A percentile compares a stretch with the other conserved stretches of the same genome.
phyloP scores from a whole-genome alignment of 345 rosid genomes.

The Ceriops decandra region DNA sequence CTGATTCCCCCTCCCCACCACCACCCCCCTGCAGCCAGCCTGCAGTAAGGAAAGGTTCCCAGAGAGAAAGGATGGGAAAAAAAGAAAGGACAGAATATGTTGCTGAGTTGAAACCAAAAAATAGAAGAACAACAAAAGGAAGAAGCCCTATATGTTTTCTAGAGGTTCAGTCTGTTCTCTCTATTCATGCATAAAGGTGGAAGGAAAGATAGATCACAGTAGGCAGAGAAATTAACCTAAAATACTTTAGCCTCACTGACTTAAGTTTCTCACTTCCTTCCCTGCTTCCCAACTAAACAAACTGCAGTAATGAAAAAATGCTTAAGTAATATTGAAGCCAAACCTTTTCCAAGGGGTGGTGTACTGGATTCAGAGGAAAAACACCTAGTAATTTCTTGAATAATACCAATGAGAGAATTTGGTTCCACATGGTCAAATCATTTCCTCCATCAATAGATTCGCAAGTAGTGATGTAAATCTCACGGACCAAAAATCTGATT shows the following conservation, averaged over 20 bases:
- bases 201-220: background rate
- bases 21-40: no score
- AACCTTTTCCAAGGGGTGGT: conserved; percentile 35
- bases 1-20: no score
- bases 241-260: no score
- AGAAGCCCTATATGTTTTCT: background rate
- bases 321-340: conserved; percentile 11
- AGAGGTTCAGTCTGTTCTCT: background rate
- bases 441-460: conserved; percentile 31
- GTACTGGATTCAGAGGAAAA: conserved; percentile 39
- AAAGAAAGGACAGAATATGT: background rate
- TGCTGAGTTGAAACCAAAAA: background rate
- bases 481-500: conserved; percentile 39
- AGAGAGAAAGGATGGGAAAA: background rate
- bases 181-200: background rate
- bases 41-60: no score
- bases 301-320: background rate
- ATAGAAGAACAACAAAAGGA: background rate
- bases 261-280: background rate
- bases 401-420: conserved; percentile 39
- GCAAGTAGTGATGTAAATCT: conserved; percentile 23
- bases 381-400: conserved; percentile 50
- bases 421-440: conserved; percentile 37
- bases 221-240: background rate
- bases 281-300: background rate